These are phyloP conservation scores for Kalanchoe fedtschenkoi DNA, from an alignment of 164 flowering plant species.

Conservation along the genomic window DNA sequence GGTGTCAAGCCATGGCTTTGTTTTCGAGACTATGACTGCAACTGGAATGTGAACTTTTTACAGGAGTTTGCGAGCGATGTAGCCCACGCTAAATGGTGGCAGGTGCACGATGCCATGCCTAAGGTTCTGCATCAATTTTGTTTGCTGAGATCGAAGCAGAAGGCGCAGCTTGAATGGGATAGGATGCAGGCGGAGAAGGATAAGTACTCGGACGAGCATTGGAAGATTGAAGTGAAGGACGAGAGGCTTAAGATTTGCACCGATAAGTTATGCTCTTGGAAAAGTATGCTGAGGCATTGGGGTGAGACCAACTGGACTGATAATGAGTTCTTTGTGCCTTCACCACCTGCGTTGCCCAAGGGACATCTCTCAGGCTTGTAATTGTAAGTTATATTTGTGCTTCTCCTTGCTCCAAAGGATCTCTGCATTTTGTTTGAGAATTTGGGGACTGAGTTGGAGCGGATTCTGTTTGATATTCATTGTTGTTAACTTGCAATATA, in stretches of 20 bases:
- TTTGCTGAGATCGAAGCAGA: conserved; percentile 31
- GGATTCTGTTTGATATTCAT: too few relatives aligned
- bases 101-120: conserved; percentile 52
- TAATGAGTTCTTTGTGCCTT: conserved; percentile 16
- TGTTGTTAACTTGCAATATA: too few relatives aligned
- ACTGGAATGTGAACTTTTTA: conserved; percentile 39
- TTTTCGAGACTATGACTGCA: conserved; percentile 54
- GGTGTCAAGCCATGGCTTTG: conserved; percentile 69
- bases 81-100: conserved; percentile 62
- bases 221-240: conserved; percentile 35
- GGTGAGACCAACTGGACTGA: conserved; percentile 57
- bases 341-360: conserved; percentile 28
- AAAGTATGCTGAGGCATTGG: conserved; percentile 46
- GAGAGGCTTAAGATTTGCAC: conserved; percentile 32
- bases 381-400: conserved; percentile 12
- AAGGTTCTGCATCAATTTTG: conserved; percentile 36
- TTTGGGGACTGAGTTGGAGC: too few relatives aligned
- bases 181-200: conserved; percentile 36
- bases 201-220: conserved; percentile 44
- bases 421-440: too few relatives aligned
- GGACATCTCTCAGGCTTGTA: conserved; percentile 24
- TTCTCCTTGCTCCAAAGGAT: not conserved
- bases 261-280: conserved; percentile 45
- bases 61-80: conserved; percentile 54
- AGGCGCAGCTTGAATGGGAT: conserved; percentile 44